Conservation (phyloP, 371 early-diverging fungal species). For the Aphelidium insulamus region DNA sequence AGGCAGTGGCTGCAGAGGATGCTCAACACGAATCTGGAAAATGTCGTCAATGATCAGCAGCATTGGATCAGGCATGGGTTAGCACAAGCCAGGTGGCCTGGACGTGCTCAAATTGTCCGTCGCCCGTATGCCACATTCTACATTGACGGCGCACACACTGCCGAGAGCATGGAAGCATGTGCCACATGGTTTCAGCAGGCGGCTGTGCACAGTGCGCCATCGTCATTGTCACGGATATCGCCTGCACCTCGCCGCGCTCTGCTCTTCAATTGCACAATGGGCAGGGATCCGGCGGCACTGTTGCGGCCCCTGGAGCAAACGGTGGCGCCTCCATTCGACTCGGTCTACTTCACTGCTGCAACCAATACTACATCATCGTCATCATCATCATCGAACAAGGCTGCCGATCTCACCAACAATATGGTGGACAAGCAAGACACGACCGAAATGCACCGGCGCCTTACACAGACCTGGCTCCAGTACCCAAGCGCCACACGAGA, state of each 20-base stretch:
- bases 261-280: constrained; percentile 70
- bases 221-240: no score
- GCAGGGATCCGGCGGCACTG: constrained; percentile 37
- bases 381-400: no score
- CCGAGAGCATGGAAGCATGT: constrained; percentile 61
- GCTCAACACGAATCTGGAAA: not conserved
- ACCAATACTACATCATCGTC: no score
- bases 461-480: no score
- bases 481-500: no score
- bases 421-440: no score
- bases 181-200: constrained; percentile 41
- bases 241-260: constrained; percentile 15
- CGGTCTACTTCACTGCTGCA: not conserved
- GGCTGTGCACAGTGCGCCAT: constrained; percentile 4
- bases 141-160: constrained; percentile 88
- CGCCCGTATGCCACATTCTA: constrained; percentile 31
- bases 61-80: constrained; percentile 32
- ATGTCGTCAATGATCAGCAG: constrained; percentile 9
- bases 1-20: constrained; percentile 22
- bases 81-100: constrained; percentile 53
- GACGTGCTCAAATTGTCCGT: constrained; percentile 47
- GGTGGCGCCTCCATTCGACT: not conserved
- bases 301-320: constrained; percentile 11
- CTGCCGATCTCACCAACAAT: no score
- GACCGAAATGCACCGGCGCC: no score